These are phyloP conservation scores for Phytophthora pluvialis DNA, from an alignment of 352 stramenopile species.

Conservation along the genomic window DNA sequence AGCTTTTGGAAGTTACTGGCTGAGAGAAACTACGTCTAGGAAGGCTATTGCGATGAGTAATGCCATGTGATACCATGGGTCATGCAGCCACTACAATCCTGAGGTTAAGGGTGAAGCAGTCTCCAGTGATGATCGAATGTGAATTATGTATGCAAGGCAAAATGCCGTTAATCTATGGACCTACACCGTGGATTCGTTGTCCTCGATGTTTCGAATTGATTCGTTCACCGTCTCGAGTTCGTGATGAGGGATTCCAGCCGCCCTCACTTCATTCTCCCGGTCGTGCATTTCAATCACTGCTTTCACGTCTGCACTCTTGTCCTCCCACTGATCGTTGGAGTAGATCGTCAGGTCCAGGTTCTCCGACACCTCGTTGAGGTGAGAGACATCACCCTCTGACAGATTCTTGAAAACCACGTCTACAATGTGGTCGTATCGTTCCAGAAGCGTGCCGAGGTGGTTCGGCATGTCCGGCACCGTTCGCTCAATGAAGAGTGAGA, in stretches of 20 bases:
- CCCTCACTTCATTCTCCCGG: constrained; percentile 22
- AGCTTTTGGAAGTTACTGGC: constrained; percentile 5
- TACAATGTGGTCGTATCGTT: constrained; percentile 70
- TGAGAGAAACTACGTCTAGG: too few species aligned
- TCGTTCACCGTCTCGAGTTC: constrained; percentile 22
- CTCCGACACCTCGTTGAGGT: constrained; percentile 66
- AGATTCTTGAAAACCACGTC: constrained; percentile 73
- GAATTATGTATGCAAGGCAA: constrained; percentile 15
- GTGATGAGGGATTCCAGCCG: constrained; percentile 13
- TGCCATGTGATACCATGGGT: too few species aligned
- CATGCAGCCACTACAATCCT: too few species aligned
- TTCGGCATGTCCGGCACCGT: constrained; percentile 57
- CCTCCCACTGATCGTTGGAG: constrained; percentile 65
- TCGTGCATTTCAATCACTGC: constrained; percentile 12
- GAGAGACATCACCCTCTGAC: constrained; percentile 56
- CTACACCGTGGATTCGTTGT: constrained; percentile 8
- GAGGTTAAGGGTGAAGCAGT: neutral
- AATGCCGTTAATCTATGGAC: constrained; percentile 1
- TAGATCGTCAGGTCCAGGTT: constrained; percentile 72
- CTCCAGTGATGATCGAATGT: constrained; percentile 3
- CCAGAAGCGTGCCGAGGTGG: constrained; percentile 51
- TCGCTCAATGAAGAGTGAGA: constrained; percentile 61
- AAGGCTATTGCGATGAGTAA: too few species aligned
- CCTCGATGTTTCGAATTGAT: constrained; percentile 14
- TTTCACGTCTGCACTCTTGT: constrained; percentile 22